Base-by-base conservation (phyloP, 2,329 filamentous ascomycete species). In the Verticillium isaacii region DNA sequence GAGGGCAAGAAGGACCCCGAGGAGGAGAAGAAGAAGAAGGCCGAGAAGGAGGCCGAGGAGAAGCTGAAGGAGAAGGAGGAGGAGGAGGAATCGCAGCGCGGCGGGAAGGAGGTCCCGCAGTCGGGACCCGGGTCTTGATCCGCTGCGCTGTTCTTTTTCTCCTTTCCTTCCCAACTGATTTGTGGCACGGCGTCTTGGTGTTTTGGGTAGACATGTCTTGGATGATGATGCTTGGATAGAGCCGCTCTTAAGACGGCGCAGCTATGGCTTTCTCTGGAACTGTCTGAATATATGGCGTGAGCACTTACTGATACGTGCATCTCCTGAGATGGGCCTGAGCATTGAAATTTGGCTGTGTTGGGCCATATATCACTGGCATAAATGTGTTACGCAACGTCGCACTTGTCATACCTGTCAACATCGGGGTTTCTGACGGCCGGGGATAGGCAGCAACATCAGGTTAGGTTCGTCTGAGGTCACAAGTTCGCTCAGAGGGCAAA, bases 1-100 rank as follows among this genome's bases (percentile, higher is more conserved):
- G 88, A 84, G 72, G 82, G 82, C 32, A 78, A 82, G 52, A 76
- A 82, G 1, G 19, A 50, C 41, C 41, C 41, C n/a, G 41, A 50
- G 12, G 74, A 77, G 5, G 79, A 79, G 61, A 81, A 79, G 4
- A 77, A 78, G 2, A 75, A 78, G 2, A 78, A 78, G 55, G 78
- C 77, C 7, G 73, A 56, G 11, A 63, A 67, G 36, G 63, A 68
- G 32, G 65, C 69, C 1, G 70, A 70, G 56, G 41, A 50, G n/a
- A 50, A 50, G n/a, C 41, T 50, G 17, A 50, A 50, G 41, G 17
- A 50, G 41, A 50, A 50, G 19, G 41, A 50, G 41, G 41, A 50
- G 41, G 41, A 11, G 8, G 41, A 50, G 19, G 17, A 50, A 2
- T 19, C n/a, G 41, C 9, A 32, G 3, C 11, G 23, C 41, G 41